Conservation (phyloP, 73 alveolate species). For the Durusdinium trenchii region DNA sequence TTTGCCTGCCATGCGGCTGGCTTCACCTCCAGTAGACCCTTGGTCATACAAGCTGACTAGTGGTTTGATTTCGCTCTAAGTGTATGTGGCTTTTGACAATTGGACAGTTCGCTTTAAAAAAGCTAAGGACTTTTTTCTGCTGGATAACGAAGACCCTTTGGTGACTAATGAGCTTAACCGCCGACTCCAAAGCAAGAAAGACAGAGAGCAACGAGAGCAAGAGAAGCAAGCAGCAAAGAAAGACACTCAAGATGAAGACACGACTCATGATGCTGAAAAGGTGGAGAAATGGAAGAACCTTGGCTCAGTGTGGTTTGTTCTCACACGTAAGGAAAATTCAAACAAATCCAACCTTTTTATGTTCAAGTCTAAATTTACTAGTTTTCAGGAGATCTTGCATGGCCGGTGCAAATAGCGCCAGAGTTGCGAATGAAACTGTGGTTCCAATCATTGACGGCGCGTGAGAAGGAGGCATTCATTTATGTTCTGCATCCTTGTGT, state of each 20-base stretch:
- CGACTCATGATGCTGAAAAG: neutral
- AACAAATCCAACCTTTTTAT: too few relatives aligned
- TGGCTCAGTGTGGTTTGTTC: too few relatives aligned
- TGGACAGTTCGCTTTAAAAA: neutral
- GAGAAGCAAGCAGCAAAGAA: too few relatives aligned
- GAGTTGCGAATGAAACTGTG: neutral
- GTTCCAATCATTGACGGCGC: neutral
- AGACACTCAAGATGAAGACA: neutral
- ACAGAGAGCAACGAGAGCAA: neutral
- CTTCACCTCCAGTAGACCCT: neutral
- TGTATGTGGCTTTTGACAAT: too few relatives aligned
- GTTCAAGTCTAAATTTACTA: too few relatives aligned
- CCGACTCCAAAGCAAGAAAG: neutral
- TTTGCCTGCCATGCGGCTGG: neutral
- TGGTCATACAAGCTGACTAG: too few relatives aligned
- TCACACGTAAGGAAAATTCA: too few relatives aligned
- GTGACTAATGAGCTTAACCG: neutral
- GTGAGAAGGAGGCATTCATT: slow-evolving; percentile 13
- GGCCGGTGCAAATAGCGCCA: neutral
- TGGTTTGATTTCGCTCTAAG: too few relatives aligned
- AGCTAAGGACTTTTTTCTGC: neutral
- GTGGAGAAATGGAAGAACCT: neutral
- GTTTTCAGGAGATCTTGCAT: neutral
- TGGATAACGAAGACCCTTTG: neutral
- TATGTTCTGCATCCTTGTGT: too few relatives aligned